A percentile compares a stretch with the other conserved stretches of the same genome.
Conservation (phyloP, 148 eudicot species). For the Chenopodium quinoa region DNA sequence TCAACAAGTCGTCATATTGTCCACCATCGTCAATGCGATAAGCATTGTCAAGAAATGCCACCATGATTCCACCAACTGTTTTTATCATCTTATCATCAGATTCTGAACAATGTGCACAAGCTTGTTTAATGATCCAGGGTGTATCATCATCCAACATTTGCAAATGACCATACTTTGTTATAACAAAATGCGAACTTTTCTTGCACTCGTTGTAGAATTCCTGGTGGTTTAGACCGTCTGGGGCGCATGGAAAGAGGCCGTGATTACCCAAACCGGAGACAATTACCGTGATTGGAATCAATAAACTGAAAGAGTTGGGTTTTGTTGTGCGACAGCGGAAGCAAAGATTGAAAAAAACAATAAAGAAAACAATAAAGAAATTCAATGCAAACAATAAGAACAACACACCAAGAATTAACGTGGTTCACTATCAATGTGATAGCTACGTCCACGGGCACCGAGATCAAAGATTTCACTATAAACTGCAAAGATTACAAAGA, state of each 20-base stretch:
- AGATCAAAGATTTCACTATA: no score
- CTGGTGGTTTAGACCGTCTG: neutral
- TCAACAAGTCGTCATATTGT: neutral
- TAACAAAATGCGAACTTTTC: constrained; percentile 5
- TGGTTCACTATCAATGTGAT: no score
- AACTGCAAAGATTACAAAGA: no score
- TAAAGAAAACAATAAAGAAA: no score
- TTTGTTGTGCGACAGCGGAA: no score
- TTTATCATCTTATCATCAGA: neutral
- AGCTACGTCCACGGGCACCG: no score
- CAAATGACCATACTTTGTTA: constrained; percentile 13
- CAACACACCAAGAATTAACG: no score
- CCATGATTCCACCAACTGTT: constrained; percentile 13
- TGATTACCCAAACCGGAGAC: constrained; percentile 1
- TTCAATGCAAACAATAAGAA: no score
- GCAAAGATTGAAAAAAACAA: no score
- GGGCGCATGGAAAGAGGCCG: neutral
- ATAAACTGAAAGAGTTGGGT: neutral
- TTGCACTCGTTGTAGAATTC: constrained; percentile 13
- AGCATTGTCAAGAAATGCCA: constrained; percentile 7
- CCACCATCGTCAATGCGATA: neutral
- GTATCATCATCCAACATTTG: neutral
- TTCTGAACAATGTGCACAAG: neutral
- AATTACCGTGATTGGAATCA: constrained; percentile 9
- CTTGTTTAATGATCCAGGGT: neutral